Evolutionary conservation across 345 rosid species (phyloP), one percentile per base, ranked within the genome.

Genomic region (Bruguiera sexangula): DNA sequence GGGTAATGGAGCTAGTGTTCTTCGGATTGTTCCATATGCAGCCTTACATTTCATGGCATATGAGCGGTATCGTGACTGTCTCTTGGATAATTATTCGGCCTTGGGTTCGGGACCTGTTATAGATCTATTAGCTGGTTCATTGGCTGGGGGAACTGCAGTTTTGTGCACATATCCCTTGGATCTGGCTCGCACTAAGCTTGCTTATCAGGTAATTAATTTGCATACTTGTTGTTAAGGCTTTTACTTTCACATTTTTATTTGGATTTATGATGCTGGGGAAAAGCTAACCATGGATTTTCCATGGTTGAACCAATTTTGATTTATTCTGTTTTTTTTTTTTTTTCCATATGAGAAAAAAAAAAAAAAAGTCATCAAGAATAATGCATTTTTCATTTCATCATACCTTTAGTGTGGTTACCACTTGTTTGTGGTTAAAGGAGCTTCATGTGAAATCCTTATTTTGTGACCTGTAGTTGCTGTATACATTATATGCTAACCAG

Each of bases 81-180:
- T 92, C 70, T 79, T 92, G 83, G 77, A 90, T 73, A 88, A 90
- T 51, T 83, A 79, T 67, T 73, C 85, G n/a, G 77, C 85, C 24
- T 55, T 92, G 34, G 99, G 97, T 67, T 84, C 96, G 61, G 96
- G 99, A 53, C 96, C 97, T 29, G 69, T 92, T 61, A 69, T 90
- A 72, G 99, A 95, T 89, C 90, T 95, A 32, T 76, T 95, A 73
- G 99, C 99, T 74, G 99, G 99, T 66, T 85, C 99, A 37, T 84
- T 82, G 63, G 89, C 99, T 74, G 99, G 99, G 30, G 99, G 99
- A 76, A 95, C 97, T 57, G 97, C 99, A 39, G 99, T 92, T 21
- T 78, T 95, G 65, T 95, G 96, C 85, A 92, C 96, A 6, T 95
- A 95, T 48, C 99, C 99, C 30, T 81, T 95, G 55, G 98, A 95